Evolutionary conservation across 2,329 filamentous ascomycete species (phyloP), one percentile per base, ranked within the genome.

Genomic region (Fusarium sp.): DNA sequence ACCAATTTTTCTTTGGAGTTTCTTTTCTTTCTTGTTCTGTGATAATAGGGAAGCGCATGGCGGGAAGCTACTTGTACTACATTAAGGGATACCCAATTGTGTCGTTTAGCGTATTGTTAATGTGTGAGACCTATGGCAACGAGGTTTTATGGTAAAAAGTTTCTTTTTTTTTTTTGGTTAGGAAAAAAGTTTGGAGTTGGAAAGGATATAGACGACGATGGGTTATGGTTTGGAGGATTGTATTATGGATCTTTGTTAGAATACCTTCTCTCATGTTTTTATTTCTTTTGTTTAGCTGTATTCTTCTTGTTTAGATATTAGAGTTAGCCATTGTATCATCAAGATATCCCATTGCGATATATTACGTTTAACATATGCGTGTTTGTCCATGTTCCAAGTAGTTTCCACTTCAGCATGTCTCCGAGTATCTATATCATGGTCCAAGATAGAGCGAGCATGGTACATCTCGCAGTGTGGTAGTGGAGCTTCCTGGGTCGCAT

Each of bases 21-120:
- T 51, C 27, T 56, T 6, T 5, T 33, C 12, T 56, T 56, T 56
- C 11, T 35, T 31, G 17, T 56, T 35, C 12, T 36, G 27, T 49
- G 24, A 27, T 6, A 49, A 36, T 56, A 36, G 53, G 53, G 33
- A 56, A 36, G 31, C 53, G 53, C 31, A 56, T 56, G 31, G 53
- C 31, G 53, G 53, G 31, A 56, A 56, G 55, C 35, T 57, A 57
- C 55, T 57, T 57, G 55, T 57, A 57, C 55, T 40, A 57, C 55
- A 38, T 57, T 38, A 38, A 12, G 33, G 33, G 55, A 57, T 57
- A 57, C 55, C 55, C 55, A 57, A 57, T 57, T 57, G 31, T 57
- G 55, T 57, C 55, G 33, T 55, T 57, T 57, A 57, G 55, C 55
- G 55, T 57, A 57, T 57, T 57, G 33, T 57, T 57, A 57, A 57